Base-by-base conservation (phyloP, 1,284 basidiomycete species). In the Trichosporon ovoides region DNA sequence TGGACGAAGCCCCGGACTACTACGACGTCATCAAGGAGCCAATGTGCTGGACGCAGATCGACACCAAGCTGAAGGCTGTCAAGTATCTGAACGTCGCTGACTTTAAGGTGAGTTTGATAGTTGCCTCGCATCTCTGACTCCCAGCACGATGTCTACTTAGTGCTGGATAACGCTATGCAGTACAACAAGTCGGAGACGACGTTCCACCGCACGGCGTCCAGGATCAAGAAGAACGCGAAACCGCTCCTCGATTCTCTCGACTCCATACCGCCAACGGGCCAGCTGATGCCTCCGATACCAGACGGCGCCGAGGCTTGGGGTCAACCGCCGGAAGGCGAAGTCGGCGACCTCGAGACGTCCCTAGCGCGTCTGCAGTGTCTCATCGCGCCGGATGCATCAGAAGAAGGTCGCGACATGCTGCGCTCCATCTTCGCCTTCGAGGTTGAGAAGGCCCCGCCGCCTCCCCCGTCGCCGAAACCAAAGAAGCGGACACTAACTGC, bases 21-120 rank as follows among this genome's bases (percentile, higher is more conserved):
- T 85, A 86, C 61, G 87, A 91, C 56, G 88, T 96, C 62, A 88
- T 97, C 62, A 90, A 89, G 69, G 83, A 87, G 20, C 91, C 94
- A 0, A 93, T 93, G 84, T 86, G 87, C 65, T 98, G 93, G 91
- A 79, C 81, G 18, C 81, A 79, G 38, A 96, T 99, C 61, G 85
- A 89, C 31, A 77, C 79, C 12, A 93, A 89, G 74, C 75, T 98
- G 31, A 86, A 91, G 54, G 79, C 81, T 46, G 86, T 89, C 58
- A 81, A 84, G 61, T 98, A 98, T 75, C 83, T 84, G 76, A 84
- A 87, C 68, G 73, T 89, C 0, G 80, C 83, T 19, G 79, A 84
- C 4, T 92, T 98, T 78, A 85, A 85, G 79, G 91, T 88, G 64
- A 46, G 81, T 66, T 34, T n/a, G n/a, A n/a, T n/a, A n/a, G 19